phyloP scores from a whole-genome alignment of 2,329 filamentous ascomycete genomes.

The Diaporthe batatas region DNA sequence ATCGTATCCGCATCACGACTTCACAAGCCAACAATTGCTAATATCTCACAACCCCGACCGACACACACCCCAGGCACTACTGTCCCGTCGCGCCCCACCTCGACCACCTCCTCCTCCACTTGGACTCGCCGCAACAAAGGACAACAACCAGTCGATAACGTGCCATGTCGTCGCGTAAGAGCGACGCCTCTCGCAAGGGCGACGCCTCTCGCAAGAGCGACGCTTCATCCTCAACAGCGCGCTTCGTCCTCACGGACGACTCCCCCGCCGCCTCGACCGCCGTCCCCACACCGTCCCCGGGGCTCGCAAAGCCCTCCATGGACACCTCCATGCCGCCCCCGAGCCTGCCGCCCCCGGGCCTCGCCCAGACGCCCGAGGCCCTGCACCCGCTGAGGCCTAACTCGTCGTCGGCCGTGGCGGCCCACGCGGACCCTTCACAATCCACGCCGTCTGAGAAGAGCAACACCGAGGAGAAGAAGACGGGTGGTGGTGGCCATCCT shows the following conservation, averaged over 20 bases:
- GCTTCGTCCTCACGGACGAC: constrained; percentile 59
- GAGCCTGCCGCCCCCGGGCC: constrained; percentile 44
- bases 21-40: background rate
- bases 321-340: constrained; percentile 43
- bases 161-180: constrained; percentile 64
- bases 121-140: background rate
- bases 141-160: background rate
- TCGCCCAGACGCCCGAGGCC: constrained; percentile 38
- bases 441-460: constrained; percentile 45
- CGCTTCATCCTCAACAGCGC: constrained; percentile 60
- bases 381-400: constrained; percentile 45
- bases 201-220: constrained; percentile 54
- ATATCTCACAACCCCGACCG: background rate
- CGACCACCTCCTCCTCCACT: background rate
- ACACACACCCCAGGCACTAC: background rate
- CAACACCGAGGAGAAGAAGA: constrained; percentile 53
- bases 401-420: constrained; percentile 45
- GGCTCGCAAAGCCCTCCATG: constrained; percentile 45
- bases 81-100: constrained; percentile 2
- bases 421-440: constrained; percentile 37
- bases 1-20: background rate
- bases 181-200: constrained; percentile 51
- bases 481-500: constrained; percentile 45
- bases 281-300: constrained; percentile 41
- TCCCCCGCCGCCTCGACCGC: constrained; percentile 39